Evolutionary conservation across 2,329 filamentous ascomycete genomes (phyloP).

Genomic region (Trichoderma harzianum): DNA sequence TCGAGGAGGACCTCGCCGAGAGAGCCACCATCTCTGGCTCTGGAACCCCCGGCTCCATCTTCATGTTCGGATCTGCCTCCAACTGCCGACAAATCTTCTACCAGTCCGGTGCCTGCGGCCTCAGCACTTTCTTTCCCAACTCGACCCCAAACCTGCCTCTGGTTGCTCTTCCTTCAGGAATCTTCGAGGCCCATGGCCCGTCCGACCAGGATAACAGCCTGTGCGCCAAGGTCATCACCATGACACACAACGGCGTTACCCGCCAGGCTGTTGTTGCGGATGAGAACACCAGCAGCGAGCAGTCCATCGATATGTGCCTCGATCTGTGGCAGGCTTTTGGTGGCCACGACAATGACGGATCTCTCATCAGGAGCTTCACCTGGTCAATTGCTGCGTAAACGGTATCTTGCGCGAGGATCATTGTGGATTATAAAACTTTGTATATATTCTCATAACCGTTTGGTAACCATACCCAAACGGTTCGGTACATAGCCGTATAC

Average conservation of each 20-base stretch:
- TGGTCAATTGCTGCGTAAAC: slow-evolving; percentile 16
- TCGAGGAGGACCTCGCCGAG: neutral
- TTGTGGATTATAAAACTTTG: neutral
- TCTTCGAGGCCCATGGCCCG: slow-evolving; percentile 10
- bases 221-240: slow-evolving; percentile 20
- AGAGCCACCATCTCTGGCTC: slow-evolving; percentile 7
- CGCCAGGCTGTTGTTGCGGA: slow-evolving; percentile 17
- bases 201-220: slow-evolving; percentile 17
- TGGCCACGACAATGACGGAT: slow-evolving; percentile 14
- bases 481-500: neutral
- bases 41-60: slow-evolving; percentile 18
- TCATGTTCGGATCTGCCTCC: slow-evolving; percentile 16
- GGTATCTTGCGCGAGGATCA: neutral
- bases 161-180: slow-evolving; percentile 9
- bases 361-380: slow-evolving; percentile 15
- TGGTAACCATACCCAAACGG: neutral
- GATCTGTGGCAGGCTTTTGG: slow-evolving; percentile 19
- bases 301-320: slow-evolving; percentile 20
- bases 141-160: slow-evolving; percentile 16
- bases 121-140: slow-evolving; percentile 20
- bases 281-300: slow-evolving; percentile 16
- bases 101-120: slow-evolving; percentile 19
- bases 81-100: slow-evolving; percentile 15
- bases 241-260: slow-evolving; percentile 19
- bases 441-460: neutral